A percentile compares a stretch with the other conserved stretches of the same genome.
Evolutionary conservation across 2,329 filamentous ascomycete species (phyloP).

Genomic region (Trematosphaeria pertusa): DNA sequence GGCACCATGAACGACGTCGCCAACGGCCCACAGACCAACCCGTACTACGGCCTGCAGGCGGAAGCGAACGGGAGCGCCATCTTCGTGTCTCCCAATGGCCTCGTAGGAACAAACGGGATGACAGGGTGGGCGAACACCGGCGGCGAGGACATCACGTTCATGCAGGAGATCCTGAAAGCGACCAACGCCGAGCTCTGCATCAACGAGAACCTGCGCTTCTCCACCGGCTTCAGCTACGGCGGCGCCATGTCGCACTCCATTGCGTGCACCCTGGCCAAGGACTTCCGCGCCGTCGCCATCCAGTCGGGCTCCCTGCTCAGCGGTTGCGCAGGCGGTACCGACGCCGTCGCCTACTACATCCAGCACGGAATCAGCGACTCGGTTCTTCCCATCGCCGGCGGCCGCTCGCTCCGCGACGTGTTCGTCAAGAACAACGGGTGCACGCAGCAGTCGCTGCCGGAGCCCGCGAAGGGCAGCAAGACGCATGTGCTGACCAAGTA

Average conservation of each 20-base stretch:
- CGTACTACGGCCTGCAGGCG: slow-evolving; percentile 49
- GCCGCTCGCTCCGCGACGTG: slow-evolving; percentile 43
- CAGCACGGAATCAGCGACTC: slow-evolving; percentile 48
- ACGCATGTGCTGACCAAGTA: slow-evolving; percentile 11
- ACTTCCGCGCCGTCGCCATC: slow-evolving; percentile 48
- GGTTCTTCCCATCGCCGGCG: slow-evolving; percentile 41
- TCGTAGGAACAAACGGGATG: no score
- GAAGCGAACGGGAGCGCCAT: slow-evolving; percentile 46
- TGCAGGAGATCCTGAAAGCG: slow-evolving; percentile 46
- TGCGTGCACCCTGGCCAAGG: slow-evolving; percentile 49
- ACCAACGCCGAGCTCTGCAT: slow-evolving; percentile 51
- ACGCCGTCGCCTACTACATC: slow-evolving; percentile 48
- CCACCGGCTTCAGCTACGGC: slow-evolving; percentile 54
- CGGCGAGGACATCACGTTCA: slow-evolving; percentile 51
- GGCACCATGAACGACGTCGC: slow-evolving; percentile 49
- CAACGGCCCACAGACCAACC: slow-evolving; percentile 3
- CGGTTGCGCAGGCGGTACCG: slow-evolving; percentile 34
- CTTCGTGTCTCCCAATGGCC: slow-evolving; percentile 52
- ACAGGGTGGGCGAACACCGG: slow-evolving; percentile 53
- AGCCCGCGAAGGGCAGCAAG: slow-evolving; percentile 14
- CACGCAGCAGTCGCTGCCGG: slow-evolving; percentile 13
- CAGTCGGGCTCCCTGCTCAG: slow-evolving; percentile 11
- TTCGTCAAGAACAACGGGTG: slow-evolving; percentile 48
- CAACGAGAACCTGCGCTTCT: slow-evolving; percentile 49
- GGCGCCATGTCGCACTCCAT: slow-evolving; percentile 51